Evolutionary conservation across 306 rosid genomes (phyloP).

Genomic region (Vachellia pachyceras): DNA sequence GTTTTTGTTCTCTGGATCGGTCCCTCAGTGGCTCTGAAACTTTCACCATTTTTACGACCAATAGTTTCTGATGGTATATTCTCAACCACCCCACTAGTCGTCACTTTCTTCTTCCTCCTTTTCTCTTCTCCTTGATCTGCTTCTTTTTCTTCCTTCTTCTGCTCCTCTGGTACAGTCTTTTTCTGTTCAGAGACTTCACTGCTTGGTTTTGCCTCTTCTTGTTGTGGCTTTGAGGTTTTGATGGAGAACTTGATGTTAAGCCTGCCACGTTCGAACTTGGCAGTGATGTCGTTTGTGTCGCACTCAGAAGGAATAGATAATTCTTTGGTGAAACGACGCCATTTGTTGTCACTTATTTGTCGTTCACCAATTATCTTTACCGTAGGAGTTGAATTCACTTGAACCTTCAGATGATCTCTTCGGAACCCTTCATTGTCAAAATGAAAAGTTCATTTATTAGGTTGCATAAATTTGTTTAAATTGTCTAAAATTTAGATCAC

Average conservation of each 20-base stretch:
- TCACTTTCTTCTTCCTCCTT: not conserved
- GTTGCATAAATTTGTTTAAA: no score
- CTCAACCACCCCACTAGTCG: not conserved
- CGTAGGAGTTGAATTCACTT: constrained; percentile 51
- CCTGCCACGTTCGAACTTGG: constrained; percentile 54
- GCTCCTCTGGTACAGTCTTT: not conserved
- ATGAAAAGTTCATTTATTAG: no score
- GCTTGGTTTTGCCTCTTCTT: not conserved
- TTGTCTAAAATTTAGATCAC: no score
- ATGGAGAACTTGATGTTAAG: constrained; percentile 51
- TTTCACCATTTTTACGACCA: not conserved
- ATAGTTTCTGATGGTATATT: not conserved
- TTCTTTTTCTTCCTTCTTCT: not conserved
- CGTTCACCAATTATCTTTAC: constrained; percentile 64
- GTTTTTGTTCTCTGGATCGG: constrained; percentile 6
- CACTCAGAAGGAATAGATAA: constrained; percentile 52
- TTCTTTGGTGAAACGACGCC: constrained; percentile 63
- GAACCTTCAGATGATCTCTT: constrained; percentile 61
- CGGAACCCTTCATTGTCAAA: constrained; percentile 53
- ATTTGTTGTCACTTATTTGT: constrained; percentile 20
- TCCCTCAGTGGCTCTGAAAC: not conserved
- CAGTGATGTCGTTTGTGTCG: constrained; percentile 45
- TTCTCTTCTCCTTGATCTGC: not conserved
- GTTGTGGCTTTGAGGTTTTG: not conserved
- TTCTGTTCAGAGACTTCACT: constrained; percentile 8